phyloP scores from a whole-genome alignment of 257 asterid genomes.

The Solanum lycopersicoides region DNA sequence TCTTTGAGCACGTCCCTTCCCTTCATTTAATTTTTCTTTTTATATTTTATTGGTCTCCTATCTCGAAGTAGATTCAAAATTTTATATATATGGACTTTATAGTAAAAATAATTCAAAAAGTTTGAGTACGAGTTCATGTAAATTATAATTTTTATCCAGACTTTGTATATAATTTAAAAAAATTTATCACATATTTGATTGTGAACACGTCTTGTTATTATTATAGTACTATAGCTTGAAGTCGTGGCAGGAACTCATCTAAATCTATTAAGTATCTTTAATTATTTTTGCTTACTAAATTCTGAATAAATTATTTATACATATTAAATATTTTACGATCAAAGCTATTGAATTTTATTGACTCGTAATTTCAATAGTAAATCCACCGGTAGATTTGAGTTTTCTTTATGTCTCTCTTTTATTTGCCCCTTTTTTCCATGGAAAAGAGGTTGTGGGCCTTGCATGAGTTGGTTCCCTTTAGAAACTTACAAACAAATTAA shows the following conservation, averaged over 20 bases:
- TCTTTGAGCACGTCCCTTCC: neutral
- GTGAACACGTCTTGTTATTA: neutral
- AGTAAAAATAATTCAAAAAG: too few relatives aligned
- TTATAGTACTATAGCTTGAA: neutral
- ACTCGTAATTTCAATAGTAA: too few relatives aligned
- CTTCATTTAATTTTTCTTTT: neutral
- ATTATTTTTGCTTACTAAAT: neutral
- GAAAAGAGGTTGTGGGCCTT: neutral
- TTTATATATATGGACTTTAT: accelerated
- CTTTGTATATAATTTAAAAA: too few relatives aligned
- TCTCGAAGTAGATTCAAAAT: accelerated
- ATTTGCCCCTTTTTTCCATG: neutral
- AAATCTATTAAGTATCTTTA: neutral
- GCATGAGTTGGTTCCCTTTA: neutral
- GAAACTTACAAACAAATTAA: neutral
- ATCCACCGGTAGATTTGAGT: too few relatives aligned
- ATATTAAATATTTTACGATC: too few relatives aligned
- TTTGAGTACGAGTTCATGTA: too few relatives aligned
- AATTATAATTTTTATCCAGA: too few relatives aligned
- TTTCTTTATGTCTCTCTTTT: neutral
- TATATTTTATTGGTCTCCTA: neutral
- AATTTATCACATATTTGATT: too few relatives aligned
- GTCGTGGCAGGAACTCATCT: accelerated
- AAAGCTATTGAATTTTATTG: too few relatives aligned
- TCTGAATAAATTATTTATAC: too few relatives aligned